Evolutionary conservation across 768 basidiomycete species (phyloP).

Genomic region (Cystobasidium ongulense): DNA sequence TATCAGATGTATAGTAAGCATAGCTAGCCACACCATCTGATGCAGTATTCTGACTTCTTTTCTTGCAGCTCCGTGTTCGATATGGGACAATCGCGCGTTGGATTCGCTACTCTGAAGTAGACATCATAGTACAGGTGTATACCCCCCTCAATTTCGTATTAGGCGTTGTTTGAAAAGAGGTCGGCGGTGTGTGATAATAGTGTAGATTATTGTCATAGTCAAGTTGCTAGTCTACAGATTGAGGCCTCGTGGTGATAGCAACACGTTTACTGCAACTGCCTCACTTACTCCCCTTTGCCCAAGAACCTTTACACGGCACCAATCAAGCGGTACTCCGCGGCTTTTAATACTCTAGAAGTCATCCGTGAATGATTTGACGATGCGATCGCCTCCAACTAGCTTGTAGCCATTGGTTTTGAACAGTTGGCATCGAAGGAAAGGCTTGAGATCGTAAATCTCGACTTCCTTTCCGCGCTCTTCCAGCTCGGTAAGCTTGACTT

Average conservation of each 20-base stretch:
- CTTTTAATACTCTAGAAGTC: constrained; percentile 4
- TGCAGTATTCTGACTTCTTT: background rate
- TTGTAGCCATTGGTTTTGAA: constrained; percentile 86
- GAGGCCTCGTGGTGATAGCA: background rate
- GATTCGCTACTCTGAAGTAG: constrained; percentile 26
- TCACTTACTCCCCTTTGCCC: background rate
- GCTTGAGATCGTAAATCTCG: constrained; percentile 80
- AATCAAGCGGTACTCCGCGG: background rate
- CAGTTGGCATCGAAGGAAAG: constrained; percentile 75
- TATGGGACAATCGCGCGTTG: constrained; percentile 17
- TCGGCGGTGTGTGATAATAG: too few species aligned
- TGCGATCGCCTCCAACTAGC: constrained; percentile 43
- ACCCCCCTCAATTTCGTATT: too few species aligned
- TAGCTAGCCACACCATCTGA: background rate
- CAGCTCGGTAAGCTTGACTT: constrained; percentile 69
- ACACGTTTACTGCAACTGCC: background rate
- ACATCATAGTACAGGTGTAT: background rate
- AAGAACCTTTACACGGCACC: background rate
- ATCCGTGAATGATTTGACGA: constrained; percentile 23
- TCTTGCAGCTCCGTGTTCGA: constrained; percentile 23
- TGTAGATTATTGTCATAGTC: background rate
- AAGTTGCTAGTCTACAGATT: background rate
- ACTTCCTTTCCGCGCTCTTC: constrained; percentile 90
- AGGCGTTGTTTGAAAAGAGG: too few species aligned
- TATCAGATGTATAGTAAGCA: constrained; percentile 15